Base-by-base conservation (phyloP, 1,284 basidiomycete genomes). In the Papiliotrema nemorosa region DNA sequence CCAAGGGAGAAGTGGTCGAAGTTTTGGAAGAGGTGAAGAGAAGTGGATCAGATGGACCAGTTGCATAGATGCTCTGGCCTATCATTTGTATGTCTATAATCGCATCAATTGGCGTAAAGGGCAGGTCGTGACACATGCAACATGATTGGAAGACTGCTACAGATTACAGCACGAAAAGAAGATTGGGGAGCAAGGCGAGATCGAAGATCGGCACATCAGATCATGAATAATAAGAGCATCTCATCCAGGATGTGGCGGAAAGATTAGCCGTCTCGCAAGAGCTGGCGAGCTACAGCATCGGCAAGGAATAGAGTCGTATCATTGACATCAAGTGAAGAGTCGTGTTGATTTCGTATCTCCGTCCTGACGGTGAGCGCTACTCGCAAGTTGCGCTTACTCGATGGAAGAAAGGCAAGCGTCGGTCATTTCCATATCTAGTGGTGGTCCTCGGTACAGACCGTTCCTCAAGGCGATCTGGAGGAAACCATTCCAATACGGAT, bases 401-500 rank as follows among this genome's bases (percentile, higher is more conserved):
- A 61, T 39, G 13, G 31, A 36, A 7, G 59, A 61, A 3, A 54
- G 34, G 38, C 55, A 56, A 5, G 49, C 54, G 9, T 52, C 57
- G 1, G 49, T 54, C 44, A 48, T 33, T 18, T 50, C 50, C 25
- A 61, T n/a, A 5, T 52, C 46, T 9, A 61, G 12, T 29, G 44
- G 18, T n/a, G 59, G 59, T 1, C 59, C 59, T 6, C 13, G 22
- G 29, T 62, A 62, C 10, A 59, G 44, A 2, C 42, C 40, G 34
- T 62, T 59, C 18, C 70, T 53, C 16, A 61, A 27, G 36, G 60
- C 60, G 31, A 72, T 59, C 13, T 64, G 60, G 40, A 72, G 59
- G 44, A 73, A 61, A 2, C 61, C 65, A 18, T 55, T 52, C 69
- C 70, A 74, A 53, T 61, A 62, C 0, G 70, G 63, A 47, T 74